These are phyloP conservation scores for Elsinoe arachidis DNA, from an alignment of 2,329 filamentous ascomycete species.

Conservation along the genomic window DNA sequence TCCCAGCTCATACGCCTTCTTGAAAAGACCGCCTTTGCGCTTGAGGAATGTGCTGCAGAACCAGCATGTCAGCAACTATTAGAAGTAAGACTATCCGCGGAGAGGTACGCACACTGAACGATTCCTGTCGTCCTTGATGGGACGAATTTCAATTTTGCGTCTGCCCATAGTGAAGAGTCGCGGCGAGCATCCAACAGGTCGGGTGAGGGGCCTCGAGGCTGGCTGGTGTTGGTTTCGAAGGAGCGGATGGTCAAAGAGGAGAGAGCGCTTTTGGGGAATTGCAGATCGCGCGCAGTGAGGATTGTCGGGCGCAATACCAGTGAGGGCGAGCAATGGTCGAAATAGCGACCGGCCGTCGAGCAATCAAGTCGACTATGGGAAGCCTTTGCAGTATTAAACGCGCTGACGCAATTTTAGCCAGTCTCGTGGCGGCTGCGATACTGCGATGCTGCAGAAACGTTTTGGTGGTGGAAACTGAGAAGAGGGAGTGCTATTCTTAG, in stretches of 20 bases:
- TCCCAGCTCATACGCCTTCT: conserved; percentile 97
- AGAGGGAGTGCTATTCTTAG: conserved; percentile 13
- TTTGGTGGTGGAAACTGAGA: conserved; percentile 1
- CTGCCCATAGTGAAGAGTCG: conserved; percentile 63
- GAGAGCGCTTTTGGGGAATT: neutral
- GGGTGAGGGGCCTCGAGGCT: conserved; percentile 1
- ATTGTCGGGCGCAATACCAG: conserved; percentile 8
- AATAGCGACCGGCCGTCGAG: neutral
- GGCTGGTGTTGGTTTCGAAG: conserved; percentile 6
- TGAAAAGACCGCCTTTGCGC: conserved; percentile 96
- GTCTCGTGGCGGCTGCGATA: neutral
- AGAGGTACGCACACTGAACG: conserved; percentile 70
- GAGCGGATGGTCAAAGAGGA: neutral
- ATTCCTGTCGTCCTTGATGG: conserved; percentile 97
- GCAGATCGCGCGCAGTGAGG: neutral
- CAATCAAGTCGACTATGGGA: neutral
- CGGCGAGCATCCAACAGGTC: conserved; percentile 4
- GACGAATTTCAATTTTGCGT: conserved; percentile 99
- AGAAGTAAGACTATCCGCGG: neutral
- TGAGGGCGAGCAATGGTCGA: neutral
- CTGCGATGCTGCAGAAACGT: conserved; percentile 9
- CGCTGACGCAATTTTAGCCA: conserved; percentile 8
- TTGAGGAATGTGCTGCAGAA: conserved; percentile 80
- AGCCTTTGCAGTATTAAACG: conserved; percentile 4
- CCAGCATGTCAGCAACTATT: conserved; percentile 10